Evolutionary conservation across 768 basidiomycete species (phyloP).

Genomic region (Pisolithus microcarpus): DNA sequence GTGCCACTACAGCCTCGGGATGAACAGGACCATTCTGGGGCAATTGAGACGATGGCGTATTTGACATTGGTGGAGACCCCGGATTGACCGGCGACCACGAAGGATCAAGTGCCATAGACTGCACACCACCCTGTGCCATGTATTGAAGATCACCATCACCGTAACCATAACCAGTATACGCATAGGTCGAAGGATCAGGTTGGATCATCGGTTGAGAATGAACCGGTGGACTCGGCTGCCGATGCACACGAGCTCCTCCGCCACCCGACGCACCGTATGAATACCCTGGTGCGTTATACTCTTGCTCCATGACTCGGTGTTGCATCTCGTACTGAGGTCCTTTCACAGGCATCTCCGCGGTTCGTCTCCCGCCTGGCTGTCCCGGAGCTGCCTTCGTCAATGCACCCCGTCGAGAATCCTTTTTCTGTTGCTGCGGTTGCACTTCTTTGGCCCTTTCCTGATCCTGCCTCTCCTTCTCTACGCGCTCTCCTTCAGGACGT

Average conservation of each 20-base stretch:
- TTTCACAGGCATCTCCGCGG: conserved; percentile 81
- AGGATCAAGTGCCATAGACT: conserved; percentile 37
- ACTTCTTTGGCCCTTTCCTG: conserved; percentile 18
- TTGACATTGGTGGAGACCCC: conserved; percentile 16
- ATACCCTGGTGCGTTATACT: conserved; percentile 46
- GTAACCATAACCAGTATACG: conserved; percentile 11
- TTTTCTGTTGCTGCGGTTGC: conserved; percentile 32
- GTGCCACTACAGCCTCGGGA: conserved; percentile 17
- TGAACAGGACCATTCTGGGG: conserved; percentile 17
- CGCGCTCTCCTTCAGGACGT: conserved; percentile 32
- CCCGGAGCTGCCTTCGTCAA: conserved; percentile 61
- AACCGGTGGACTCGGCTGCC: conserved; percentile 21
- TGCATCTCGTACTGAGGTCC: conserved; percentile 94
- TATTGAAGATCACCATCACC: conserved; percentile 32
- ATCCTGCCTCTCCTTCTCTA: conserved; percentile 48
- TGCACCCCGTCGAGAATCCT: conserved; percentile 38
- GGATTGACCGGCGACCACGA: conserved; percentile 25
- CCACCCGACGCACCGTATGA: conserved; percentile 20
- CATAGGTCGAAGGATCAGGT: conserved; percentile 23
- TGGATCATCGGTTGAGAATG: conserved; percentile 22
- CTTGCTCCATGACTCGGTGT: conserved; percentile 87
- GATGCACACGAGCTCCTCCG: conserved; percentile 15
- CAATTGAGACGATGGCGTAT: conserved; percentile 26
- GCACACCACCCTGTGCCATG: conserved; percentile 57
- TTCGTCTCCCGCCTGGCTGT: conserved; percentile 44